Base-by-base conservation (phyloP, 1,284 basidiomycete species). In the Ganoderma meredithae region DNA sequence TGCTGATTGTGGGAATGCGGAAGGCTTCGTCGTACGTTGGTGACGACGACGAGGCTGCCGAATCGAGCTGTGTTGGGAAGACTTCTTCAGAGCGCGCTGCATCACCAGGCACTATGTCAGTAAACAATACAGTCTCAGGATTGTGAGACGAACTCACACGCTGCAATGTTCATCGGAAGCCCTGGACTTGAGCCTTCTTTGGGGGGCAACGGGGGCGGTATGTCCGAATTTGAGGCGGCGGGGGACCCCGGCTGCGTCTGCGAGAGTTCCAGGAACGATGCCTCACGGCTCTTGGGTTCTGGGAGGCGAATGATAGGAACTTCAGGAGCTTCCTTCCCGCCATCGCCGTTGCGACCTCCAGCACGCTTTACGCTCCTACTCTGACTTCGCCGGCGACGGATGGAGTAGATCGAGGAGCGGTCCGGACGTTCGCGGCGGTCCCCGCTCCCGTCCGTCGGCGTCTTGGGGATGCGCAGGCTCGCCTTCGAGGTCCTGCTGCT, bases 401-500 rank as follows among this genome's bases (percentile, higher is more conserved):
- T 68, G 13, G 69, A 70, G 53, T 70, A 62, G 15, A 72, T 61
- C 0, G 71, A 72, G 17, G 69, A 60, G 40, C 71, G 69, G 25
- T 72, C 69, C 1, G 71, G 67, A 25, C 63, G 65, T 60, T 69
- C 70, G 55, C 64, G 69, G 25, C 44, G 65, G 61, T 71, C 71
- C 60, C 62, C 71, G 31, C 65, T 72, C 66, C 60, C 70, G 47
- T 65, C 58, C 59, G 67, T 69, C 0, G 76, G 68, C 27, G 74
- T 68, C 67, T 74, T 76, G 13, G 85, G 86, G 31, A 90, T 77
- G 1, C 90, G 84, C 36, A 91, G 78, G 72, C 86, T 89, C 43
- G 86, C 83, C 72, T 88, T 85, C 13, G 88, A 89, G 12, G 85
- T 81, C 22, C 88, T 85, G 64, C 83, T 77, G 74, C 87, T 89